These are phyloP conservation scores for Porphyrellus cyaneotinctus DNA, from an alignment of 768 basidiomycete species.

Conservation along the genomic window DNA sequence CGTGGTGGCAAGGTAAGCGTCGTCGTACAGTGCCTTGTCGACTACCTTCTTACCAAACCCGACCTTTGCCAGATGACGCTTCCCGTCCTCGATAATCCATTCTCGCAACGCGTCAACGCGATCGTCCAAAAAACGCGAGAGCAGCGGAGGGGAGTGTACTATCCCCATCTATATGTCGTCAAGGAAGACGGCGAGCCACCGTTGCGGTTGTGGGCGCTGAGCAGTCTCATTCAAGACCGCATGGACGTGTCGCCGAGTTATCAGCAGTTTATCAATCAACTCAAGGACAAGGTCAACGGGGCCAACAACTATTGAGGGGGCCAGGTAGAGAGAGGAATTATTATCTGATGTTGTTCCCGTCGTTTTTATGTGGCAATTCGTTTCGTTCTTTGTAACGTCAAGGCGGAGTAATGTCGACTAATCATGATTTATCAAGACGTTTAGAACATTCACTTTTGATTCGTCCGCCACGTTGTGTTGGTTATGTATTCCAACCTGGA, in stretches of 20 bases:
- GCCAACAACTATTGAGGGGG: slow-evolving; percentile 29
- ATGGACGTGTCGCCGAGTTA: slow-evolving; percentile 94
- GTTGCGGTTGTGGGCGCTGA: slow-evolving; percentile 91
- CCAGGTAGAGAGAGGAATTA: not conserved
- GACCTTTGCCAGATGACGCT: slow-evolving; percentile 64
- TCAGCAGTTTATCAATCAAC: slow-evolving; percentile 84
- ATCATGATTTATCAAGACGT: no score
- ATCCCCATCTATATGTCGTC: slow-evolving; percentile 91
- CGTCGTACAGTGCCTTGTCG: not conserved
- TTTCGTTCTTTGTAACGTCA: not conserved
- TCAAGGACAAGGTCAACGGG: slow-evolving; percentile 75
- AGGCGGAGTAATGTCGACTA: not conserved
- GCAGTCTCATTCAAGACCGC: slow-evolving; percentile 91
- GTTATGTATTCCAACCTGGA: no score
- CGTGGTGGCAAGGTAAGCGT: slow-evolving; percentile 83
- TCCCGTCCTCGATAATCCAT: slow-evolving; percentile 86
- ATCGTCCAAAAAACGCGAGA: slow-evolving; percentile 93
- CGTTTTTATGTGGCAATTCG: not conserved
- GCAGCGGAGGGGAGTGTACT: slow-evolving; percentile 87
- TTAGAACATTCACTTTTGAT: no score
- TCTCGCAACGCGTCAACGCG: slow-evolving; percentile 94
- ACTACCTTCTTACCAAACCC: not conserved
- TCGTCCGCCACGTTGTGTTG: no score
- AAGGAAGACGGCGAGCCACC: slow-evolving; percentile 98
- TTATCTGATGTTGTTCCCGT: not conserved